phyloP scores from a whole-genome alignment of 345 rosid species.

The Garcia nutans region DNA sequence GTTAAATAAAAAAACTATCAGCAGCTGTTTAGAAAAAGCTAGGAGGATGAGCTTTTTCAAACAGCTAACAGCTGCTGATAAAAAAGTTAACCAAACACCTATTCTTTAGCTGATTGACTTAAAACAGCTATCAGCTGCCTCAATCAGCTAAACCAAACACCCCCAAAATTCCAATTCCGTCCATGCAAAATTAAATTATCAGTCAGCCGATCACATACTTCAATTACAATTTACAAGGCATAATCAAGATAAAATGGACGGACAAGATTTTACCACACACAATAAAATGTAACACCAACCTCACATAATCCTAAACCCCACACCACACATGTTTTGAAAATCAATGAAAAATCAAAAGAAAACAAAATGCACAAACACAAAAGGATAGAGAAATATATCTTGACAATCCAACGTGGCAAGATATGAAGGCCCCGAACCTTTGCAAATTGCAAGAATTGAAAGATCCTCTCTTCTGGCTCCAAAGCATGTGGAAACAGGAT shows the following conservation, averaged over 20 bases:
- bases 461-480: background rate
- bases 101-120: no score
- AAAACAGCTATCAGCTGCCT: no score
- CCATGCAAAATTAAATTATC: background rate
- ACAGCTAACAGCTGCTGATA: no score
- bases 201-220: no score
- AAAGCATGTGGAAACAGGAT: conserved; percentile 51
- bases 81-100: no score
- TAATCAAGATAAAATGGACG: background rate
- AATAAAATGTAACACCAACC: background rate
- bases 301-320: background rate
- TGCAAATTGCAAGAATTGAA: background rate
- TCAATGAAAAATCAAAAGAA: background rate
- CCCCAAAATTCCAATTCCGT: background rate
- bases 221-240: no score
- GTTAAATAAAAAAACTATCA: no score
- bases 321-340: background rate
- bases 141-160: no score
- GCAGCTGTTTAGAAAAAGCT: no score
- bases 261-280: background rate
- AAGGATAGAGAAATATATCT: conserved; percentile 46
- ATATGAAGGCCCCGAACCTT: conserved; percentile 20
- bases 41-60: no score
- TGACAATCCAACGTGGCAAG: conserved; percentile 64
- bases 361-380: background rate